Evolutionary conservation across 2,329 filamentous ascomycete genomes (phyloP).

Genomic region (Fusarium pseudonygamai): DNA sequence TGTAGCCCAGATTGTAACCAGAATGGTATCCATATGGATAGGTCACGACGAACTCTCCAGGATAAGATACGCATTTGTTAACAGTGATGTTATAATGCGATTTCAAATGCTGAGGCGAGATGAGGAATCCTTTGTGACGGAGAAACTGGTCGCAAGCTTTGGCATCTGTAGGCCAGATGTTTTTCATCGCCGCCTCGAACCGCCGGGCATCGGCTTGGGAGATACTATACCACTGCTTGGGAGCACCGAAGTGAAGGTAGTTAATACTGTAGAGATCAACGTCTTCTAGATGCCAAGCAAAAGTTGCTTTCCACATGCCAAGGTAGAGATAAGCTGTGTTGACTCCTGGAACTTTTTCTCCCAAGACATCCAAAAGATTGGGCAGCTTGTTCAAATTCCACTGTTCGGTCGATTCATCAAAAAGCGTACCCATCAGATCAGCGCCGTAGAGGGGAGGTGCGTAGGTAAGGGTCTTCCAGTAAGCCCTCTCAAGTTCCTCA

Average conservation of each 20-base stretch:
- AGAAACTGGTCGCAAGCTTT: slow-evolving; percentile 97
- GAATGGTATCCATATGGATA: slow-evolving; percentile 99
- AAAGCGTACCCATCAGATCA: slow-evolving; percentile 94
- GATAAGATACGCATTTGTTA: slow-evolving; percentile 94
- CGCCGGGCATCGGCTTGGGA: slow-evolving; percentile 92
- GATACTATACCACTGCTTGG: slow-evolving; percentile 99
- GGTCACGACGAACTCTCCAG: slow-evolving; percentile 97
- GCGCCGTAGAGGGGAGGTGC: slow-evolving; percentile 95
- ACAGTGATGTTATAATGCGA: slow-evolving; percentile 94
- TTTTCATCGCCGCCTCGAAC: slow-evolving; percentile 96
- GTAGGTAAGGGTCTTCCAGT: slow-evolving; percentile 98
- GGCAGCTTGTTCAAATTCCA: slow-evolving; percentile 98
- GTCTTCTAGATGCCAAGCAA: slow-evolving; percentile 98
- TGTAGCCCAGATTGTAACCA: slow-evolving; percentile 97
- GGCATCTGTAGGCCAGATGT: slow-evolving; percentile 91
- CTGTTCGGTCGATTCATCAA: slow-evolving; percentile 81
- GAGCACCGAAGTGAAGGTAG: slow-evolving; percentile 97
- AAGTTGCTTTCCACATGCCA: slow-evolving; percentile 99
- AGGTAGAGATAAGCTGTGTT: slow-evolving; percentile 98
- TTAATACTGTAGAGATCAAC: slow-evolving; percentile 99
- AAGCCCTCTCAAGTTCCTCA: slow-evolving; percentile 91
- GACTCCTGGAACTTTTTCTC: slow-evolving; percentile 95
- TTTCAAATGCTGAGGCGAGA: slow-evolving; percentile 87
- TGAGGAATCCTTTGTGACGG: slow-evolving; percentile 96
- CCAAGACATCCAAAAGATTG: slow-evolving; percentile 91